Percentiles rank a stretch among this genome's conserved stretches.
These are phyloP conservation scores for Diutina siamensis DNA, from an alignment of 1,139 yeast genomes.

Conservation along the genomic window DNA sequence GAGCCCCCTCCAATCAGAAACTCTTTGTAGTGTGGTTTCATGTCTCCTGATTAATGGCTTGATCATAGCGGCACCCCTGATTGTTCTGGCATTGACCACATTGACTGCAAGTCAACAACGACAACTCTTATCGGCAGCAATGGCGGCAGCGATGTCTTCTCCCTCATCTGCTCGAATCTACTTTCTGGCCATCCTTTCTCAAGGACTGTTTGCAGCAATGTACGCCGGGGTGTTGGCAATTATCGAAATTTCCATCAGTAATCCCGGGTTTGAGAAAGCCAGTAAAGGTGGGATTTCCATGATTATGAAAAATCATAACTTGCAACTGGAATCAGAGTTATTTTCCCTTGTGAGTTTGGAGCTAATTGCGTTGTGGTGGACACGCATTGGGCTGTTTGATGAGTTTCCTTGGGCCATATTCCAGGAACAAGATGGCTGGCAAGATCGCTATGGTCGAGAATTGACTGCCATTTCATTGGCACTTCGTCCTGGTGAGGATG, in stretches of 20 bases:
- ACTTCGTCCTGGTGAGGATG: not conserved
- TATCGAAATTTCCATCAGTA: not conserved
- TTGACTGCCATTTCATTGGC: not conserved
- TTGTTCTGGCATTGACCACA: not conserved
- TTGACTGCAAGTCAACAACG: not conserved
- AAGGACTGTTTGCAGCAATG: constrained; percentile 1
- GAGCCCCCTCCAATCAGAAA: not conserved
- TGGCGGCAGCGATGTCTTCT: not conserved
- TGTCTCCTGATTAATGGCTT: not conserved
- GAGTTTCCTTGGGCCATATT: not conserved
- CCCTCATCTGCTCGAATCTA: not conserved
- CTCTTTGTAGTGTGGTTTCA: not conserved
- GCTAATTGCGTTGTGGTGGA: not conserved
- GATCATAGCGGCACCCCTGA: not conserved
- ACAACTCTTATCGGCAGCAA: not conserved
- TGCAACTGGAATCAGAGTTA: not conserved
- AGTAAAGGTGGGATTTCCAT: not conserved
- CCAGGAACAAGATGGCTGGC: too few relatives aligned
- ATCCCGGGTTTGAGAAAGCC: not conserved
- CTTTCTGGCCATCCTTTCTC: not conserved
- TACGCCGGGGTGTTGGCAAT: not conserved
- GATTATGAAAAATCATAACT: not conserved
- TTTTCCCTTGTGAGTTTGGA: not conserved
- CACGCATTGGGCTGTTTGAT: not conserved
- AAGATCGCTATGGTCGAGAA: not conserved